phyloP scores from a whole-genome alignment of 139 green algal species.

The Chlorella vulgaris region DNA sequence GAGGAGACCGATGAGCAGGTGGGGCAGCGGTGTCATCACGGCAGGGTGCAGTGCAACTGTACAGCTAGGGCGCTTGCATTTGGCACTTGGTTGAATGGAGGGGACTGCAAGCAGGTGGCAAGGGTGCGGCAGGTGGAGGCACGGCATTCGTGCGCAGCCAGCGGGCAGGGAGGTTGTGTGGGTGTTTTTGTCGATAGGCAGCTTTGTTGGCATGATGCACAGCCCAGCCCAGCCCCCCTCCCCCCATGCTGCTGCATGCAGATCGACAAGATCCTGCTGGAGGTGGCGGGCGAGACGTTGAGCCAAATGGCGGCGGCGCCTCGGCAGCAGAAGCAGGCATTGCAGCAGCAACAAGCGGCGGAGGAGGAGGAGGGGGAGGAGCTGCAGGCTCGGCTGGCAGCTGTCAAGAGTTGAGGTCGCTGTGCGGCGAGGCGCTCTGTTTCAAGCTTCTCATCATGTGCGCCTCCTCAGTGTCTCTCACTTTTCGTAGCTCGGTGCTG shows the following conservation, averaged over 20 bases:
- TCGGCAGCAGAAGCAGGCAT: constrained; percentile 32
- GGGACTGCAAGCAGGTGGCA: too few relatives aligned
- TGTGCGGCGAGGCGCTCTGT: too few relatives aligned
- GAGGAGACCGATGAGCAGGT: constrained; percentile 78
- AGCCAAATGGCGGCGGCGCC: constrained; percentile 49
- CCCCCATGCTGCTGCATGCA: constrained; percentile 15
- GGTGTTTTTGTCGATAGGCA: not conserved
- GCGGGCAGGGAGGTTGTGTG: too few relatives aligned
- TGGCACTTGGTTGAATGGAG: too few relatives aligned
- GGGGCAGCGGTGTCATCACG: not conserved
- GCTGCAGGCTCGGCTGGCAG: constrained; percentile 24
- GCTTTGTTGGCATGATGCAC: not conserved
- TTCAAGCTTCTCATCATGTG: too few relatives aligned
- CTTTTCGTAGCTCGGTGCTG: too few relatives aligned
- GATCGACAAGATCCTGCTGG: constrained; percentile 69
- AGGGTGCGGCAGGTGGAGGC: too few relatives aligned
- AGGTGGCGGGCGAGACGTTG: constrained; percentile 62
- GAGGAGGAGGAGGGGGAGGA: constrained; percentile 22
- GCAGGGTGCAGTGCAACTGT: not conserved
- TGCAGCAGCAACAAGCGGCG: constrained; percentile 11
- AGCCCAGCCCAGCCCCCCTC: not conserved
- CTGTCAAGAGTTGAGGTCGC: constrained; percentile 17
- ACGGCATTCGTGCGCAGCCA: too few relatives aligned
- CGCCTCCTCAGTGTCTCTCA: too few relatives aligned
- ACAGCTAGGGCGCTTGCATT: not conserved